Conservation (phyloP, 1,284 basidiomycete species). For the Dichomitus squalens region DNA sequence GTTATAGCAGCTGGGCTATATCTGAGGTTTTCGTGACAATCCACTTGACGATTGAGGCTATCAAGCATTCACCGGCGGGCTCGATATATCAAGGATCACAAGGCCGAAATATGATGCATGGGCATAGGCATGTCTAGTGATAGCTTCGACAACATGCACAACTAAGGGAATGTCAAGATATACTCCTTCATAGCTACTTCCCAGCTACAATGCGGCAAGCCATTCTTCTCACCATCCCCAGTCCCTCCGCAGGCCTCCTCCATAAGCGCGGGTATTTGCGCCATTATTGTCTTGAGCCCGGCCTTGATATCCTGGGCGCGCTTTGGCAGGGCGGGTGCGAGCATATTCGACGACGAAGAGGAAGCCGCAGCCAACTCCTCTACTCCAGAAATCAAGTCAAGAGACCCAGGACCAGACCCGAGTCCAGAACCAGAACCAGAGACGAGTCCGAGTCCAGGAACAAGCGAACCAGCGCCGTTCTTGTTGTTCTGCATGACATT, state of each 20-base stretch:
- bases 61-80: neutral
- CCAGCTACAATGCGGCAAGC: slow-evolving; percentile 59
- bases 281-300: slow-evolving; percentile 37
- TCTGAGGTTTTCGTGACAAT: too few species aligned
- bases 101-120: neutral
- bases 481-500: slow-evolving; percentile 1
- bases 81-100: neutral
- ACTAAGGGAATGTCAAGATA: slow-evolving; percentile 65
- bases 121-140: neutral
- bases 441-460: neutral
- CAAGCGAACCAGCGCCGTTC: neutral
- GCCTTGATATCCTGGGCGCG: slow-evolving; percentile 30
- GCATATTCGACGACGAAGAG: slow-evolving; percentile 10
- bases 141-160: neutral
- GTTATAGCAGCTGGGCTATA: neutral
- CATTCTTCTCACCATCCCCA: slow-evolving; percentile 38
- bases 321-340: slow-evolving; percentile 25
- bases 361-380: neutral
- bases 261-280: slow-evolving; percentile 36
- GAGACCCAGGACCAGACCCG: slow-evolving; percentile 5
- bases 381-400: slow-evolving; percentile 6
- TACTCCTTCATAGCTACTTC: slow-evolving; percentile 59
- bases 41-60: too few species aligned
- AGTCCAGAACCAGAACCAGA: slow-evolving; percentile 6
- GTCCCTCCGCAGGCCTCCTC: slow-evolving; percentile 50